Conservation (phyloP, 129 eudicot species). For the Helianthus tuberosus region DNA sequence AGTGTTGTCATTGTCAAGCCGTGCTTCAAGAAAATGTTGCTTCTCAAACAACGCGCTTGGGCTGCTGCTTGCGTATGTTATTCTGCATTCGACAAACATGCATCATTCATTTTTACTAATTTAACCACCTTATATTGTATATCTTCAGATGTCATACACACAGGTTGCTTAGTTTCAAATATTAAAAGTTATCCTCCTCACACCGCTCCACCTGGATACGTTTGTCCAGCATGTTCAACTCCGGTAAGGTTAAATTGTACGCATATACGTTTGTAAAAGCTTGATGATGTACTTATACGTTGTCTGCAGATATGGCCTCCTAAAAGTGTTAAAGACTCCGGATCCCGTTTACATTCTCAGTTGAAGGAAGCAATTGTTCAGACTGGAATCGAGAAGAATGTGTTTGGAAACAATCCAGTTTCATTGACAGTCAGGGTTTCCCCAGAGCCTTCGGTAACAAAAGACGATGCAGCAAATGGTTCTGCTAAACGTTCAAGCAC, state of each 20-base stretch:
- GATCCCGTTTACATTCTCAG: conserved; percentile 84
- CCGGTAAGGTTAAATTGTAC: conserved; percentile 54
- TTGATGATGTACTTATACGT: too few relatives aligned
- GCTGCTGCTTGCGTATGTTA: conserved; percentile 95
- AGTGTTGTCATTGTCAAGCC: conserved; percentile 73
- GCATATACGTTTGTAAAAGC: not conserved
- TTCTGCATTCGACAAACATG: conserved; percentile 23
- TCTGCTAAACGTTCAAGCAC: conserved; percentile 47
- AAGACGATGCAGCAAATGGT: conserved; percentile 41
- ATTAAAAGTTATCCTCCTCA: conserved; percentile 83
- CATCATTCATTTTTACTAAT: conserved; percentile 11
- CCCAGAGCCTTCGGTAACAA: conserved; percentile 49
- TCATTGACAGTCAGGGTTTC: conserved; percentile 53
- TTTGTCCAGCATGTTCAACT: conserved; percentile 85
- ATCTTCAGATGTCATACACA: conserved; percentile 71
- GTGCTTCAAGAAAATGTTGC: conserved; percentile 62
- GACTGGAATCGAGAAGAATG: conserved; percentile 86
- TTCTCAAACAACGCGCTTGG: conserved; percentile 77
- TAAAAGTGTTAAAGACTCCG: conserved; percentile 94
- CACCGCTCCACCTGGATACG: conserved; percentile 96
- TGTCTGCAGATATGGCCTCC: conserved; percentile 95
- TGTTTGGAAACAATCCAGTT: conserved; percentile 87
- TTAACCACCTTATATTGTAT: conserved; percentile 10
- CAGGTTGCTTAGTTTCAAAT: conserved; percentile 78
- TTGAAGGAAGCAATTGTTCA: conserved; percentile 82